Base-by-base conservation (phyloP, 345 rosid genomes). In the Aethionema arabicum region DNA sequence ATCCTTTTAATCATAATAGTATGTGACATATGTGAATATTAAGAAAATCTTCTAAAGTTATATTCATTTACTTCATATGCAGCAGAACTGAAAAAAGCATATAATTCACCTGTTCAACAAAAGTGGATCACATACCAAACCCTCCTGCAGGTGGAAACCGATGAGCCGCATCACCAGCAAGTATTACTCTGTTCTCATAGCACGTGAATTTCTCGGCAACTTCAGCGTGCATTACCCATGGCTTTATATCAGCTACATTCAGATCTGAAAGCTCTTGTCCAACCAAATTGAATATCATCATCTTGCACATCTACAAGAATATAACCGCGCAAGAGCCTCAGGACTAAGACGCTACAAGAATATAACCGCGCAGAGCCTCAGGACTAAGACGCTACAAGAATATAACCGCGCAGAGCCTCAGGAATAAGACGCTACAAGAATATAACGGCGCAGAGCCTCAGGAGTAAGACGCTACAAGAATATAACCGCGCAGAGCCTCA, bases 201-300 rank as follows among this genome's bases (percentile, higher is more conserved):
- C 74, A 68, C 47, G 70, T 69, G 72, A 77, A 87, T 64, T 76
- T 93, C 67, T 90, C 90, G 37, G 90, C 95, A 56, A 90, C 97
- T 84, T 93, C 97, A 72, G 99, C 97, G 82, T 90, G 85, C 99
- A 93, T 93, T 73, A 83, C 80, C 99, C 99, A 93, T 59, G 96
- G 97, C 82, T 90, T 93, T 72, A 87, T 63, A 56, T 82, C 99
- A 42, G 85, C 73, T 61, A 93, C 88, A 68, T 79, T 55, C 68
- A 87, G 52, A 75, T 87, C 97, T 68, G 78, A 68, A 73, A 93
- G 91, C 84, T 87, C 96, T 75, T 55, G 80, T 68, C 97, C 96
- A 63, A 82, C 88, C 87, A 93, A 74, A 63, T 80, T 79, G 82
- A 76, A 74, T 66, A 90, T 87, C 74, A 90, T 62, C 76, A 79